Evolutionary conservation across 2,329 filamentous ascomycete genomes (phyloP), one percentile per base, ranked within the genome.

Genomic region (Aureobasidium subglaciale): DNA sequence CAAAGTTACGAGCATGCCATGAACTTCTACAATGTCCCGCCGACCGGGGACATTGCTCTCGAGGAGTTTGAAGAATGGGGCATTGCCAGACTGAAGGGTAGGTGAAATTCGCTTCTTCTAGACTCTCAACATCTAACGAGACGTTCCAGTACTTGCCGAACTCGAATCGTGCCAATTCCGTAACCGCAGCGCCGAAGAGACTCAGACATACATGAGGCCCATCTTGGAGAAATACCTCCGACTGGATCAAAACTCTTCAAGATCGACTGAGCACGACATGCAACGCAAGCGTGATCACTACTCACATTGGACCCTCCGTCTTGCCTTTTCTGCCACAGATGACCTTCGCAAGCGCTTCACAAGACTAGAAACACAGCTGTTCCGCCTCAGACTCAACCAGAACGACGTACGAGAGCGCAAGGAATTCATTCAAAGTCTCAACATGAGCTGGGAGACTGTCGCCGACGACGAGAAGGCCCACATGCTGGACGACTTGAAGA

Each of bases 21-120:
- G 66, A 99, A 95, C 76, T 92, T 96, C 72, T 99, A 99, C 74
- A 76, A 83, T 40, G 79, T 86, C 24, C 88, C 93, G 42, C 93
- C 93, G 0, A 96, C 90, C 0, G 87, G 88, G 45, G 93, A 99
- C 67, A 93, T 99, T 63, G 95, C 90, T 0, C 83, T 99, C 38
- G 93, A 99, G 68, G 86, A 99, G 68, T 99, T 99, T 66, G 93
- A 99, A 70, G 90, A 96, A 80, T 99, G 93, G 93, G 93, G 91
- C 10, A 97, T 99, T 66, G 88, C 95, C 65, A 80, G 93, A 56
- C 71, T 99, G 62, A 86, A 90, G 73, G 82, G 90, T 90, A 48
- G n/a, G 11, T 8, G 1, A 8, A 16, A 0, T 8, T 1, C 15
- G 4, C 5, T 16, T 11, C 5, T 6, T n/a, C 34, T 1, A 15